phyloP scores from a whole-genome alignment of 371 early-diverging fungal genomes.

The Amoeboaphelidium protococcarum region DNA sequence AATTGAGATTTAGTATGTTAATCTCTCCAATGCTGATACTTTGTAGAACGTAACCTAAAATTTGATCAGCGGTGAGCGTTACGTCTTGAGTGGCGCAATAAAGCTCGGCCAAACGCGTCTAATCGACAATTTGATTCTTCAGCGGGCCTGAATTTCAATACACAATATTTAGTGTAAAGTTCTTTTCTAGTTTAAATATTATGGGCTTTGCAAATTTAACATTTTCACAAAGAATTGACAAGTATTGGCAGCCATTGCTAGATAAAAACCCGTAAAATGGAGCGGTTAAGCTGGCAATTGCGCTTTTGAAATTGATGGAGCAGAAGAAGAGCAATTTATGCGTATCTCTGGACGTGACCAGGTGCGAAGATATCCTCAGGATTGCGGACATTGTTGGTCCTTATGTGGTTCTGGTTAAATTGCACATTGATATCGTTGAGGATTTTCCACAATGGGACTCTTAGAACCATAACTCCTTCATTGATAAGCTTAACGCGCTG shows the following conservation, averaged over 20 bases:
- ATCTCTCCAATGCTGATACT: constrained; percentile 37
- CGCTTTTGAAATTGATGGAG: constrained; percentile 57
- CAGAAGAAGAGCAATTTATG: constrained; percentile 70
- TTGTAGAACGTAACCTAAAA: constrained; percentile 31
- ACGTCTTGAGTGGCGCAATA: constrained; percentile 67
- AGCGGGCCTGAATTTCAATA: no score
- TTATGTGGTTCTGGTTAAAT: constrained; percentile 33
- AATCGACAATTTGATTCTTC: constrained; percentile 71
- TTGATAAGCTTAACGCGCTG: constrained; percentile 30
- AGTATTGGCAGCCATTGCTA: no score
- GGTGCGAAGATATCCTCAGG: constrained; percentile 50
- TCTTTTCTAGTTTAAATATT: no score
- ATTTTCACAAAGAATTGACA: no score
- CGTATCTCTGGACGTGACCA: constrained; percentile 65
- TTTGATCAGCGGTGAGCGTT: constrained; percentile 23
- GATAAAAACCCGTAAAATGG: no score
- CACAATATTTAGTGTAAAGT: no score
- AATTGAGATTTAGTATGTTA: constrained; percentile 52
- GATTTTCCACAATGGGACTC: no score
- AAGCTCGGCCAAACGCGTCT: constrained; percentile 60
- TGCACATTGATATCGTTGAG: constrained; percentile 74
- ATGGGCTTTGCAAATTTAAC: no score
- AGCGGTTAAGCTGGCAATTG: no score
- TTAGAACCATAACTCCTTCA: constrained; percentile 39
- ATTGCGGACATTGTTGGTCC: constrained; percentile 72